Evolutionary conservation across 2,329 filamentous ascomycete species (phyloP).

Genomic region (Cladophialophora carrionii): DNA sequence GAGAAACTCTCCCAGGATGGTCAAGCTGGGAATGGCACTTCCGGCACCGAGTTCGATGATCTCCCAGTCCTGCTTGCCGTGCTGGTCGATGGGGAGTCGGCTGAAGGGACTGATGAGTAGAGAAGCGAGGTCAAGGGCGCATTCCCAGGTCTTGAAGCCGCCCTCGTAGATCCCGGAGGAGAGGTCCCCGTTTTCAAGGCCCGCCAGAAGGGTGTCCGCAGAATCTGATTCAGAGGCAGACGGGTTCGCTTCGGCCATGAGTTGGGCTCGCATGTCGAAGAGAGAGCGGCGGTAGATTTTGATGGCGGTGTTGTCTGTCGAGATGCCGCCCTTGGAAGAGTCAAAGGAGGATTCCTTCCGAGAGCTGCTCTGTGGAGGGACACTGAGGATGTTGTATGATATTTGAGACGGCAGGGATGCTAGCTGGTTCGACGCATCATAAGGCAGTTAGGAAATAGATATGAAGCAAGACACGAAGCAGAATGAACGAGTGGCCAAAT

Average conservation of each 20-base stretch:
- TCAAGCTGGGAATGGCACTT: slow-evolving; percentile 61
- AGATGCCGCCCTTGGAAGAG: slow-evolving; percentile 1
- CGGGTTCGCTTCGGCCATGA: slow-evolving; percentile 61
- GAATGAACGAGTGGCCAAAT: neutral
- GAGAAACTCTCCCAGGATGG: slow-evolving; percentile 59
- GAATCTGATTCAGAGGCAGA: slow-evolving; percentile 42
- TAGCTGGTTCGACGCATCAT: slow-evolving; percentile 18
- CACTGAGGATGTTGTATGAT: slow-evolving; percentile 59
- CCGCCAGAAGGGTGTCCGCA: slow-evolving; percentile 48
- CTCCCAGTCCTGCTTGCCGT: slow-evolving; percentile 46
- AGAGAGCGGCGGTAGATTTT: slow-evolving; percentile 56
- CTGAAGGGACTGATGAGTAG: slow-evolving; percentile 1
- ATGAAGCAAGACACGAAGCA: neutral
- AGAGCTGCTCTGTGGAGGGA: slow-evolving; percentile 32
- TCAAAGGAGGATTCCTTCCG: slow-evolving; percentile 29
- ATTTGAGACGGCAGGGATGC: slow-evolving; percentile 57
- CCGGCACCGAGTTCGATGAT: slow-evolving; percentile 62
- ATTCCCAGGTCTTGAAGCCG: slow-evolving; percentile 71
- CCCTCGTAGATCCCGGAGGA: slow-evolving; percentile 65
- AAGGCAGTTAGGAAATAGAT: neutral
- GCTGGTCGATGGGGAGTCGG: neutral
- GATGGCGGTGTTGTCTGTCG: neutral
- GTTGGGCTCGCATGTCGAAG: slow-evolving; percentile 65
- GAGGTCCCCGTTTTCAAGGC: slow-evolving; percentile 59
- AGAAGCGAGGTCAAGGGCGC: slow-evolving; percentile 61